Conservation (phyloP, 2,329 filamentous ascomycete genomes). For the Didymella keratinophila region DNA sequence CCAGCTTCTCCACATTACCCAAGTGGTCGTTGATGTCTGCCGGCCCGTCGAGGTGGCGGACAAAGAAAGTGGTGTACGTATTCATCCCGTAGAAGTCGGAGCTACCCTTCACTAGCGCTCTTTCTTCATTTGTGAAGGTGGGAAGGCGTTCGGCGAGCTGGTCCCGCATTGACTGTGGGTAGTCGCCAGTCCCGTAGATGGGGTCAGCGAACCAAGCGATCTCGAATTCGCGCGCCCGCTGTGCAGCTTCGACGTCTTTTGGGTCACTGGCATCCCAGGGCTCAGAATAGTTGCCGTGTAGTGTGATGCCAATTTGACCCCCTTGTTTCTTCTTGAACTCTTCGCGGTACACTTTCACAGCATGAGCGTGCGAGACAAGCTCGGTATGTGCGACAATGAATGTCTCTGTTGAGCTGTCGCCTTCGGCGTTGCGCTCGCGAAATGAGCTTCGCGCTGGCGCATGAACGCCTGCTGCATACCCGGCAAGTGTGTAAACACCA, state of each 20-base stretch:
- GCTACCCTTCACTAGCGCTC: conserved; percentile 42
- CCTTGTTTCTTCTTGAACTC: conserved; percentile 52
- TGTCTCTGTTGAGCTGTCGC: conserved; percentile 31
- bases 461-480: conserved; percentile 48
- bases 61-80: conserved; percentile 54
- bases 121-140: conserved; percentile 52
- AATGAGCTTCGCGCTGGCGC: conserved; percentile 29
- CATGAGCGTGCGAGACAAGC: conserved; percentile 52
- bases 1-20: conserved; percentile 50
- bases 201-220: conserved; percentile 53
- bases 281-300: conserved; percentile 55
- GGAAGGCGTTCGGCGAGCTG: conserved; percentile 50
- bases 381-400: conserved; percentile 52
- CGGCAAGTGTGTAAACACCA: conserved; percentile 32
- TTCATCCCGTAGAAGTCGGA: conserved; percentile 54
- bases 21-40: conserved; percentile 52
- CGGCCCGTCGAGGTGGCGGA: conserved; percentile 47
- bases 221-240: conserved; percentile 54
- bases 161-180: conserved; percentile 51
- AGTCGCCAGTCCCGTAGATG: conserved; percentile 46
- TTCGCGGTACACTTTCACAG: conserved; percentile 50
- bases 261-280: conserved; percentile 39
- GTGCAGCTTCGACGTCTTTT: conserved; percentile 31
- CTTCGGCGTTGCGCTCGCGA: conserved; percentile 18
- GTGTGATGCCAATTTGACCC: conserved; percentile 53